phyloP scores from a whole-genome alignment of 1,139 yeast genomes.

The Scheffersomyces stambukii region DNA sequence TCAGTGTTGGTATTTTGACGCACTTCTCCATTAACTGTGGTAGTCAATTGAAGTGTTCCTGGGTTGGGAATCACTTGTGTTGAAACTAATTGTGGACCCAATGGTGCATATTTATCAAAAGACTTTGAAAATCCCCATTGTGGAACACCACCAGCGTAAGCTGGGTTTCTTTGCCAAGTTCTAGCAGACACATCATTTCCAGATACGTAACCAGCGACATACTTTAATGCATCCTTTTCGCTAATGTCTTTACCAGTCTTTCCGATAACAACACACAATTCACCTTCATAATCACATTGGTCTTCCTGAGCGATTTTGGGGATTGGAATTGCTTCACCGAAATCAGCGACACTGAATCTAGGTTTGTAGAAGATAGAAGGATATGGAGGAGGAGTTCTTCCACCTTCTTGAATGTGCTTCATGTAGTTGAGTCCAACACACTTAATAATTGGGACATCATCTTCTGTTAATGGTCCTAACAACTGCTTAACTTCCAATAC shows the following conservation, averaged over 20 bases:
- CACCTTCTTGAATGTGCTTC: slow-evolving; percentile 27
- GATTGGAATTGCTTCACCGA: slow-evolving; percentile 34
- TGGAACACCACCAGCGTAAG: slow-evolving; percentile 33
- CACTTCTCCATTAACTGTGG: slow-evolving; percentile 17
- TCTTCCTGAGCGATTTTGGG: slow-evolving; percentile 38
- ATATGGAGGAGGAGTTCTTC: slow-evolving; percentile 33
- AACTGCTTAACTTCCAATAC: slow-evolving; percentile 24
- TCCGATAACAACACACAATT: slow-evolving; percentile 52
- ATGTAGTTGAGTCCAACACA: slow-evolving; percentile 33
- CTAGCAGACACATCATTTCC: slow-evolving; percentile 56
- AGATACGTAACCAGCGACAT: slow-evolving; percentile 48
- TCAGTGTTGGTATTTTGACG: slow-evolving; percentile 39
- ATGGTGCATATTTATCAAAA: slow-evolving; percentile 54
- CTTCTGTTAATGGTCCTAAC: slow-evolving; percentile 34
- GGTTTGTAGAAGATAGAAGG: slow-evolving; percentile 51
- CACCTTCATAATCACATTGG: slow-evolving; percentile 49
- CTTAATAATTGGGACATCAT: slow-evolving; percentile 33
- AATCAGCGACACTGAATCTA: slow-evolving; percentile 33
- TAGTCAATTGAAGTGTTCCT: slow-evolving; percentile 39
- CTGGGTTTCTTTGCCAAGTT: slow-evolving; percentile 42
- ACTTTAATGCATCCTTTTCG: slow-evolving; percentile 38
- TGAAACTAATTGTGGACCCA: slow-evolving; percentile 49
- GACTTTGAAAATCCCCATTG: slow-evolving; percentile 51
- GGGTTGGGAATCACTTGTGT: slow-evolving; percentile 26
- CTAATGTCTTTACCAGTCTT: slow-evolving; percentile 40